Percentiles rank a stretch among this genome's conserved stretches.
Evolutionary conservation across 2,329 filamentous ascomycete species (phyloP).

Genomic region (Tricladium varicosporioides): DNA sequence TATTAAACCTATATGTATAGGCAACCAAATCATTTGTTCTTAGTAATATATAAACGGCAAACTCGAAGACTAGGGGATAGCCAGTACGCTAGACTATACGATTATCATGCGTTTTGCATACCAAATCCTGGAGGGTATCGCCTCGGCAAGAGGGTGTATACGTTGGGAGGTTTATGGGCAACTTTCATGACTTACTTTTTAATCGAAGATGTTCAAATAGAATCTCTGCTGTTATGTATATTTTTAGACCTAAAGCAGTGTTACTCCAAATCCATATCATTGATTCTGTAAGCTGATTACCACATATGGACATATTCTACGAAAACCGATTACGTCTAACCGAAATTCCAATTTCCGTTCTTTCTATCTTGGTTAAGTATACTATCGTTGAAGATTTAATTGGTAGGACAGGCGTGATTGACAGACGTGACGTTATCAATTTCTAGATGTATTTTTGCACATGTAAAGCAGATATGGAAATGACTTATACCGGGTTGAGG

Average conservation of each 20-base stretch:
- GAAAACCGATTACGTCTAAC: neutral
- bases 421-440: neutral
- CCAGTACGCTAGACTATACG: neutral
- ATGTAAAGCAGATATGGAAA: too few species aligned
- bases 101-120: neutral
- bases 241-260: constrained; percentile 2
- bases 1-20: neutral
- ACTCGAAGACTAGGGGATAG: neutral
- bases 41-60: neutral
- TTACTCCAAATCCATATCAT: constrained; percentile 6
- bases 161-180: neutral
- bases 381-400: neutral
- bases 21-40: neutral
- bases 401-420: neutral
- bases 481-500: too few species aligned
- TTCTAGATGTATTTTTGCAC: neutral
- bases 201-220: constrained; percentile 6
- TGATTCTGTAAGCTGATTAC: constrained; percentile 9
- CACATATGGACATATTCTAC: neutral
- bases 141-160: neutral
- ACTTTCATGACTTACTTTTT: constrained; percentile 5
- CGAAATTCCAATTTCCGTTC: neutral
- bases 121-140: constrained; percentile 21
- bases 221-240: constrained; percentile 1
- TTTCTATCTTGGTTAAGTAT: neutral